These are phyloP conservation scores for Alternaria hordeiaustralica DNA, from an alignment of 2,329 filamentous ascomycete genomes.

Conservation along the genomic window DNA sequence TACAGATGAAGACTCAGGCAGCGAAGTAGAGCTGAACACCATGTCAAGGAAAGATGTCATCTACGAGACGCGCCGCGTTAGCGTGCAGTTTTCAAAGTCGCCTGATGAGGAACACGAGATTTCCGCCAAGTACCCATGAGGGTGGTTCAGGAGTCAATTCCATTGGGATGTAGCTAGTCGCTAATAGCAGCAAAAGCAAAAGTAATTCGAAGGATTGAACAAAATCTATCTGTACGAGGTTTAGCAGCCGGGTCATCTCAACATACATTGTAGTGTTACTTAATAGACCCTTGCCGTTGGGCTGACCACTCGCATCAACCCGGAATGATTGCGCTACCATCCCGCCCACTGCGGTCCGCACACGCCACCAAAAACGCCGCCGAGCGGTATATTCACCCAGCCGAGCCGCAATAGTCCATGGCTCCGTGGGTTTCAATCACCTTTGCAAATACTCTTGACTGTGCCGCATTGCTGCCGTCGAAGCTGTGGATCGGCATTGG, in stretches of 20 bases:
- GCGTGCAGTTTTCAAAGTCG: slow-evolving; percentile 26
- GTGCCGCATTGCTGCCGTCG: slow-evolving; percentile 5
- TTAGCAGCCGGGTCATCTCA: neutral
- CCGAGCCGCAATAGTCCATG: neutral
- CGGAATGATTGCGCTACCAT: neutral
- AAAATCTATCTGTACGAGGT: neutral
- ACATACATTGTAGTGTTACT: neutral
- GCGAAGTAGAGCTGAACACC: slow-evolving; percentile 30
- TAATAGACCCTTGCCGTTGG: neutral
- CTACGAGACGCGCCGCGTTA: slow-evolving; percentile 27
- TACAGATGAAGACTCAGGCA: slow-evolving; percentile 27
- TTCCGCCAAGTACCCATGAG: slow-evolving; percentile 5
- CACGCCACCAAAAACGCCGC: neutral
- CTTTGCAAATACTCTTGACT: neutral
- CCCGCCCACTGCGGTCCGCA: slow-evolving; percentile 4
- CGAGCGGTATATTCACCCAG: slow-evolving; percentile 2
- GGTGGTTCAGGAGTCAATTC: neutral
- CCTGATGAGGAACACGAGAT: slow-evolving; percentile 7
- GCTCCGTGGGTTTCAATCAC: neutral
- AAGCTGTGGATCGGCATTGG: slow-evolving; percentile 3
- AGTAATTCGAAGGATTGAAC: neutral
- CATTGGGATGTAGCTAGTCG: neutral
- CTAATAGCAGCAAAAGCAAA: neutral
- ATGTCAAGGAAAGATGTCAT: slow-evolving; percentile 28
- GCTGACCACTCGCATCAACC: neutral